Conservation (phyloP, 2,329 filamentous ascomycete genomes). For the Trichoderma guizhouense region DNA sequence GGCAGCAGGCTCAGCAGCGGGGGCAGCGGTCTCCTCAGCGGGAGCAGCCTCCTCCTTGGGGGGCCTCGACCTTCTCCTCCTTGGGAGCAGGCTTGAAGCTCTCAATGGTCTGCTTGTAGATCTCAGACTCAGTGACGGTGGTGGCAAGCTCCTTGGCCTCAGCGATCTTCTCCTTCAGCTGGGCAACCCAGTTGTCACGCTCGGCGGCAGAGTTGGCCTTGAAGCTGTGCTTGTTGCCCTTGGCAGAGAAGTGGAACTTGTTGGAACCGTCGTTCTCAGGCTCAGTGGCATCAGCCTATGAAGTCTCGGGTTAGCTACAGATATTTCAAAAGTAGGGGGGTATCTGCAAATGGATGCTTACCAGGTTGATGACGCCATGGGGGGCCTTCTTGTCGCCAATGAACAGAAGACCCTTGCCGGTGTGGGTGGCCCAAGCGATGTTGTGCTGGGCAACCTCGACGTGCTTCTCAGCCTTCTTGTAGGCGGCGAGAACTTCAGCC, state of each 20-base stretch:
- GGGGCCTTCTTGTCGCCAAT: constrained; percentile 82
- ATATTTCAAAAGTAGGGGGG: neutral
- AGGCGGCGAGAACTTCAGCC: constrained; percentile 68
- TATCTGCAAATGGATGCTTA: constrained; percentile 43
- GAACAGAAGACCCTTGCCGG: constrained; percentile 92
- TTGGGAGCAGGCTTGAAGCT: constrained; percentile 53
- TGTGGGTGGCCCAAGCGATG: constrained; percentile 86
- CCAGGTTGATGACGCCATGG: constrained; percentile 78
- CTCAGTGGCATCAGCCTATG: constrained; percentile 60
- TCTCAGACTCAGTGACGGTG: constrained; percentile 71
- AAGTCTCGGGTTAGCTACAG: neutral
- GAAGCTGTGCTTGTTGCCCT: constrained; percentile 90
- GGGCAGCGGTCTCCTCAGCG: constrained; percentile 32
- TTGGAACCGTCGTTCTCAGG: constrained; percentile 69
- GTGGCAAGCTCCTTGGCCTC: constrained; percentile 81
- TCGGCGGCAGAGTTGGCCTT: constrained; percentile 72
- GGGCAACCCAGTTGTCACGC: constrained; percentile 88
- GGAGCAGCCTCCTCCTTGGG: constrained; percentile 24
- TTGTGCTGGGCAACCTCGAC: constrained; percentile 70
- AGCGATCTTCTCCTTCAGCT: constrained; percentile 75
- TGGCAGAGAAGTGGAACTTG: constrained; percentile 83
- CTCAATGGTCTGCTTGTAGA: constrained; percentile 83
- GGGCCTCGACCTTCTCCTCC: constrained; percentile 33
- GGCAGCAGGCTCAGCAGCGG: constrained; percentile 36
- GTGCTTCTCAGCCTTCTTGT: constrained; percentile 86